Base-by-base conservation (phyloP, 2,329 filamentous ascomycete species). In the Botrytis galanthina region DNA sequence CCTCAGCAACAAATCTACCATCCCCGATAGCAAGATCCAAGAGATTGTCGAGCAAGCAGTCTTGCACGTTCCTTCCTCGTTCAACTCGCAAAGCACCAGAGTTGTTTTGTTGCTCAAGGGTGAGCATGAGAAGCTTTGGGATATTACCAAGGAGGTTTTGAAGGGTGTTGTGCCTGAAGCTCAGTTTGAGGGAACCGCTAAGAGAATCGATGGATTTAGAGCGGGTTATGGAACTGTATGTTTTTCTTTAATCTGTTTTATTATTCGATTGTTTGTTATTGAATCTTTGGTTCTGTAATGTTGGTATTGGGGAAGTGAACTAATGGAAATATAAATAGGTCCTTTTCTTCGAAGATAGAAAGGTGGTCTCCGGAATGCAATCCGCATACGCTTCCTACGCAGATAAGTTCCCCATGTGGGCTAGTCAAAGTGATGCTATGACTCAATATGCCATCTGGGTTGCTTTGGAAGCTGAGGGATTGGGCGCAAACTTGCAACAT, bases 121-220 rank as follows among this genome's bases (percentile, higher is more conserved):
- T 75, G 92, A 97, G 83, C 95, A 98, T 85, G 90, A 94, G 79
- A 92, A 92, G 85, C 89, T 97, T 78, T 98, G 95, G 95, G 91
- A 93, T 81, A 86, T 94, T 74, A 87, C 90, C 72, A 83, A 85
- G 75, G 89, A 91, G 42, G 84, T 87, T 71, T 86, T 95, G 74
- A 90, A 91, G 84, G 85, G 85, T 35, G 87, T 94, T 74, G 90
- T 96, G 37, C 89, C 92, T 44, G 86, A 83, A 5, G 79, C 77
- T 14, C 32, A 67, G n/a, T 81, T 68, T 63, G 67, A 75, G 18
- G 70, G 62, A 1, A 79, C 77, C 0, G 78, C 80, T 73, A 32
- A 74, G 42, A 77, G 64, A 18, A 39, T 81, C 54, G 81, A 84
- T 73, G 84, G 84, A 14, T 95, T 97, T 86, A 88, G 87, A 84